phyloP scores from a whole-genome alignment of 139 green algal species.

The Closterium sp. region DNA sequence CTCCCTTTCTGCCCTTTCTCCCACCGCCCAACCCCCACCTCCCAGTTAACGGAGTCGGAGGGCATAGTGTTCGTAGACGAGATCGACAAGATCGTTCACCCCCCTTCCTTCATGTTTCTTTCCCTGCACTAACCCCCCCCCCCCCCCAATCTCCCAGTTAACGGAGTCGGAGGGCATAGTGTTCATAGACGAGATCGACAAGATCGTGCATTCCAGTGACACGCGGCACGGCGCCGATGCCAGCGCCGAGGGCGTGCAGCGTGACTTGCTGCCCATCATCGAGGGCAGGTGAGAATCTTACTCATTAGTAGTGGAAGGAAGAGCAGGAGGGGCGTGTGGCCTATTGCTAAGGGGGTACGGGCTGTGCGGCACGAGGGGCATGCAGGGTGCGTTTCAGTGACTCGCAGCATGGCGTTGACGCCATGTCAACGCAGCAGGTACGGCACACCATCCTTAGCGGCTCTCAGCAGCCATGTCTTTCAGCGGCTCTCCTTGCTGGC shows the following conservation, averaged over 20 bases:
- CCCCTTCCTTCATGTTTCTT: too few relatives aligned
- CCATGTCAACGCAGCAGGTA: too few relatives aligned
- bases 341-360: neutral
- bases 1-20: neutral
- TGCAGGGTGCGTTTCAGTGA: too few relatives aligned
- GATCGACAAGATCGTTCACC: constrained; percentile 92
- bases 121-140: neutral
- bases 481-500: too few relatives aligned
- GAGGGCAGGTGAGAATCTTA: constrained; percentile 72
- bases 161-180: constrained; percentile 75
- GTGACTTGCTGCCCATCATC: constrained; percentile 96
- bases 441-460: too few relatives aligned
- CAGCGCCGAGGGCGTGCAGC: constrained; percentile 82
- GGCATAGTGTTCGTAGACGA: constrained; percentile 98
- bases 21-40: too few relatives aligned
- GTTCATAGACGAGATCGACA: constrained; percentile 98
- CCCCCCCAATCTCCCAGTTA: neutral
- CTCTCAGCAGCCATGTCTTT: too few relatives aligned
- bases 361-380: neutral
- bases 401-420: too few relatives aligned
- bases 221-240: constrained; percentile 64
- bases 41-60: constrained; percentile 48
- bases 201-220: constrained; percentile 81
- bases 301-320: too few relatives aligned
- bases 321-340: too few relatives aligned